phyloP scores from a whole-genome alignment of 148 eudicot species.

The Tetragonia tetragonoides region DNA sequence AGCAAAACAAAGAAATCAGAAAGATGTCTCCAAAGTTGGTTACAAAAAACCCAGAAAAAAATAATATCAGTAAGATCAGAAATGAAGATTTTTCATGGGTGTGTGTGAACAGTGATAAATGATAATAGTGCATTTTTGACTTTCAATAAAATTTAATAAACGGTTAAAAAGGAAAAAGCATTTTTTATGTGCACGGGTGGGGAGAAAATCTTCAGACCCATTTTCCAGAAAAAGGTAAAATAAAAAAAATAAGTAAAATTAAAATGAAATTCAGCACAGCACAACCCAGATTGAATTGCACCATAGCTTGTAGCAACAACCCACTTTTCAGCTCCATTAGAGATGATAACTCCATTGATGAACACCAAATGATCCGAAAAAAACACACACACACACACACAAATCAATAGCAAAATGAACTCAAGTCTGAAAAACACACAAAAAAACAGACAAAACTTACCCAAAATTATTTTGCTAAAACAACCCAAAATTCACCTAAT shows the following conservation, averaged over 20 bases:
- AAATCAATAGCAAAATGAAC: not conserved
- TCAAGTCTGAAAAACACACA: not conserved
- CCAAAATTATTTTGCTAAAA: too few species aligned
- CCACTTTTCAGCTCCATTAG: not conserved
- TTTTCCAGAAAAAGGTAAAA: not conserved
- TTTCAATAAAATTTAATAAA: not conserved
- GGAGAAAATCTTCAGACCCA: not conserved
- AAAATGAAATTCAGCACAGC: not conserved
- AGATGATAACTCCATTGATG: not conserved
- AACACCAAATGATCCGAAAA: too few species aligned
- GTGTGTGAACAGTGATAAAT: not conserved
- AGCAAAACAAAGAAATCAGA: not conserved
- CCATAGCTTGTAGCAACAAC: too few species aligned
- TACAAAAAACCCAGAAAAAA: constrained; percentile 4
- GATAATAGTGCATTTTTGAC: not conserved
- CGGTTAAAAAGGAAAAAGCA: not conserved
- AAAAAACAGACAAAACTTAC: not conserved
- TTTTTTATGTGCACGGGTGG: not conserved
- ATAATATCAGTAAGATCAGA: not conserved
- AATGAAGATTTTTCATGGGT: not conserved
- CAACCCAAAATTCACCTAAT: too few species aligned
- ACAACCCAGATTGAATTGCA: not conserved
- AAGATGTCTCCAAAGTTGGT: constrained; percentile 1
- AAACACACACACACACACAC: too few species aligned
- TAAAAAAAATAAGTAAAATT: not conserved